phyloP scores from a whole-genome alignment of 192 early-diverging fungal genomes.

The Thamnidium elegans region DNA sequence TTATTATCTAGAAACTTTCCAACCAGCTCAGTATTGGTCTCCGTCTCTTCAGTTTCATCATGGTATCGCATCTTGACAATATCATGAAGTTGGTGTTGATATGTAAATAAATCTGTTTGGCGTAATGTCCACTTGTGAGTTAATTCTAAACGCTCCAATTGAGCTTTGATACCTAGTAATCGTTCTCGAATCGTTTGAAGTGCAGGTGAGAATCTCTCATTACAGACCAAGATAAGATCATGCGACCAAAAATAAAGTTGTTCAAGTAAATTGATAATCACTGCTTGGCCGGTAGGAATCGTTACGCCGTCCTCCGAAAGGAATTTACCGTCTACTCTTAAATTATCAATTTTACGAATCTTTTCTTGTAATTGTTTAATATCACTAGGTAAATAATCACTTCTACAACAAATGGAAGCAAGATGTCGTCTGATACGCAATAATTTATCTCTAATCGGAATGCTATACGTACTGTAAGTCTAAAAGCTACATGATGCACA shows the following conservation, averaged over 20 bases:
- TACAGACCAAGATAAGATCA: conserved; percentile 68
- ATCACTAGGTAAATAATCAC: conserved; percentile 32
- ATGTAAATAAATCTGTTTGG: conserved; percentile 70
- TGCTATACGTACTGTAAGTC: conserved; percentile 5
- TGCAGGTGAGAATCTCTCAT: conserved; percentile 59
- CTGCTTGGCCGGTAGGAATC: conserved; percentile 78
- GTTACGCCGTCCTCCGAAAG: conserved; percentile 56
- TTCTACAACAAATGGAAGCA: conserved; percentile 37
- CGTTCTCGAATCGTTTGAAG: conserved; percentile 58
- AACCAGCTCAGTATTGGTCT: background rate
- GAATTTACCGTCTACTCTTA: conserved; percentile 79
- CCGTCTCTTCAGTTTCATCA: background rate
- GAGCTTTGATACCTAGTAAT: conserved; percentile 66
- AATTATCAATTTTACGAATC: conserved; percentile 76
- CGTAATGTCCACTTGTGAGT: conserved; percentile 78
- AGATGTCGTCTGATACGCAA: conserved; percentile 66
- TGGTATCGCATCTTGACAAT: conserved; percentile 65
- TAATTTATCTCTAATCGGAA: conserved; percentile 70
- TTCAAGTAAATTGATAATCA: conserved; percentile 78
- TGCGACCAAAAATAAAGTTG: conserved; percentile 79
- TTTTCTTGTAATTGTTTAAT: conserved; percentile 63
- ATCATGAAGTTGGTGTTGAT: conserved; percentile 70
- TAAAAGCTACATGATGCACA: background rate
- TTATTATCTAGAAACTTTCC: conserved; percentile 57
- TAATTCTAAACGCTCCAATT: conserved; percentile 70